Conservation (phyloP, 768 basidiomycete genomes). For the Mycena sanguinolenta region DNA sequence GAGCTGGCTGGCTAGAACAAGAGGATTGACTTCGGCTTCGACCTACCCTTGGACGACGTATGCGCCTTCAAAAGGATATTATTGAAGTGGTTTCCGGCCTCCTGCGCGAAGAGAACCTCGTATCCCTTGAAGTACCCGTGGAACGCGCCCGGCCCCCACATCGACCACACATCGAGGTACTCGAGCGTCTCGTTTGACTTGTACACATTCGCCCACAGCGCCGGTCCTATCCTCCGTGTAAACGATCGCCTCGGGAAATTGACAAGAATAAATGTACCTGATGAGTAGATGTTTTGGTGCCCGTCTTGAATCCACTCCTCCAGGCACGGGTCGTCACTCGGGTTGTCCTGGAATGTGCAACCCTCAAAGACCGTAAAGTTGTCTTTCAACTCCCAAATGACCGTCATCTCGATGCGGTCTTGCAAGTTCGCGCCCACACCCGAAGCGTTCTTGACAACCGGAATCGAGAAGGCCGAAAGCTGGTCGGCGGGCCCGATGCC, state of each 20-base stretch:
- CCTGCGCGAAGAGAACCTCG: conserved; percentile 1
- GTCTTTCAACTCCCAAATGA: conserved; percentile 26
- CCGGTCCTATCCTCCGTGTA: neutral
- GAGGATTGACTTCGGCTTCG: too few species aligned
- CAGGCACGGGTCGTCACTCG: conserved; percentile 18
- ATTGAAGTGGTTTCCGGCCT: too few species aligned
- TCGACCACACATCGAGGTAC: conserved; percentile 29
- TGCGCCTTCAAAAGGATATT: conserved; percentile 26
- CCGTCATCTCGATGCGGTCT: conserved; percentile 43
- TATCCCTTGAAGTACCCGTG: conserved; percentile 29
- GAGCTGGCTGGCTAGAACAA: too few species aligned
- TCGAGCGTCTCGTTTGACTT: conserved; percentile 7
- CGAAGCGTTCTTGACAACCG: conserved; percentile 19
- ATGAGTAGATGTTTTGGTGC: conserved; percentile 28
- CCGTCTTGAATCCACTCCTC: conserved; percentile 7
- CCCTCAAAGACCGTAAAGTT: conserved; percentile 25
- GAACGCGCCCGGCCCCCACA: conserved; percentile 31
- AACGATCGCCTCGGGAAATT: too few species aligned
- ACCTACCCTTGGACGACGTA: conserved; percentile 20
- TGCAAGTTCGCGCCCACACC: too few species aligned
- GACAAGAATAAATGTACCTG: neutral
- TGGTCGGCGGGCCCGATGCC: conserved; percentile 36
- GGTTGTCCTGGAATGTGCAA: conserved; percentile 19
- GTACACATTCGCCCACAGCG: conserved; percentile 20
- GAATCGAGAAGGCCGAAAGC: conserved; percentile 16